Evolutionary conservation across 2,329 filamentous ascomycete genomes (phyloP), one percentile per base, ranked within the genome.

Genomic region (Aspergillus sp.): DNA sequence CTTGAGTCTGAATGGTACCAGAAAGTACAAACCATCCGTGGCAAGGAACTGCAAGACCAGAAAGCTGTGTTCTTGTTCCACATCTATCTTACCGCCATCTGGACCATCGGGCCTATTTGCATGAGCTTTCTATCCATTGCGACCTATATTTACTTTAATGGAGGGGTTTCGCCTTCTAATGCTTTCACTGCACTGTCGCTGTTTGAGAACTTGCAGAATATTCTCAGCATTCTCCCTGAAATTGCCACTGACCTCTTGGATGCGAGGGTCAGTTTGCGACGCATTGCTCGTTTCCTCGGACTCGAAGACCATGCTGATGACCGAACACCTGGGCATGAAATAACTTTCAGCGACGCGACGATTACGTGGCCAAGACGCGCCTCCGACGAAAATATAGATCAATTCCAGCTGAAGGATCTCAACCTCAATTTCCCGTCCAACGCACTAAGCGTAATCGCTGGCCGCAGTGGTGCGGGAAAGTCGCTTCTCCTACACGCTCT

Each of bases 161-260:
- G 84, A 6, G 74, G 76, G 1, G 77, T 93, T 7, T 79, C 81
- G 0, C 86, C 90, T 0, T 90, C 89, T 0, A 81, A 91, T n/a
- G 90, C 90, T 3, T 93, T 93, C 62, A 90, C 90, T 30, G 86
- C 87, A 42, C 84, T 93, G 38, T 85, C 87, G 9, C 81, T 93
- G 45, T 91, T 93, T 70, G 84, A 83, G 59, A 81, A 83, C 17
- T 79, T 93, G 26, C 88, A 92, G 68, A 78, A 85, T 17, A 86
- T 86, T 0, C 74, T 93, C 1, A 84, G 85, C 0, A 78, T 88
- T 26, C 76, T 93, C 15, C 89, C 89, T 0, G 89, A 91, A 67
- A 75, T 91, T 52, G 85, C 87, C 0, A 88, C 87, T 0, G 82
- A 88, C 59, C 76, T 83, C 2, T 76, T 92, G 13, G 89, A 93